A percentile compares a stretch with the other conserved stretches of the same genome.
Conservation (phyloP, 305 asterid species). For the Andrographis paniculata region DNA sequence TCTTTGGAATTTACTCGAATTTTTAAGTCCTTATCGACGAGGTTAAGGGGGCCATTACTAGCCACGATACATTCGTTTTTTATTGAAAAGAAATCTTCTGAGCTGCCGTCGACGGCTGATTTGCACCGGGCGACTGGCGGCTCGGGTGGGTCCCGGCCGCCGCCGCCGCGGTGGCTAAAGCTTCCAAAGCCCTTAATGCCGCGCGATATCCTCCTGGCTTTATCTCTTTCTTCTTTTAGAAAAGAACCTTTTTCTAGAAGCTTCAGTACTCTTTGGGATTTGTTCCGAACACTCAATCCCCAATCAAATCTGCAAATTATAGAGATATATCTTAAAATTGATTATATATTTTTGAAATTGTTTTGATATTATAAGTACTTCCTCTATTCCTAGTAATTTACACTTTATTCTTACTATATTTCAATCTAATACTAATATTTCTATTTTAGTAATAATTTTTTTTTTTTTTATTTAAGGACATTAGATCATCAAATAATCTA, state of each 20-base stretch:
- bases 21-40: background rate
- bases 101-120: slow-evolving; percentile 39
- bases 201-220: slow-evolving; percentile 54
- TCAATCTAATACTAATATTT: too few relatives aligned
- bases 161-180: slow-evolving; percentile 33
- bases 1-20: slow-evolving; percentile 32
- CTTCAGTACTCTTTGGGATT: slow-evolving; percentile 57
- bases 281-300: slow-evolving; percentile 70
- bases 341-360: background rate
- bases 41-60: slow-evolving; percentile 8
- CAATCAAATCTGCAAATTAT: slow-evolving; percentile 54
- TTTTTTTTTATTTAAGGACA: too few relatives aligned
- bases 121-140: slow-evolving; percentile 42
- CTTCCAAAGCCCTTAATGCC: slow-evolving; percentile 89
- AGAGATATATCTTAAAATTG: background rate
- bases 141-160: slow-evolving; percentile 25
- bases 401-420: too few relatives aligned
- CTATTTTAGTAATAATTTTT: too few relatives aligned
- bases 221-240: slow-evolving; percentile 65
- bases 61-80: slow-evolving; percentile 18
- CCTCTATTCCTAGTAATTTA: too few relatives aligned
- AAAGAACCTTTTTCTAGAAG: slow-evolving; percentile 58
- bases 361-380: too few relatives aligned
- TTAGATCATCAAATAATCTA: too few relatives aligned
- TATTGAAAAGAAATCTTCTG: slow-evolving; percentile 27